Percentiles rank a stretch among this genome's conserved stretches.
Conservation (phyloP, 106 monocot genomes). For the Dendrobium catenatum region DNA sequence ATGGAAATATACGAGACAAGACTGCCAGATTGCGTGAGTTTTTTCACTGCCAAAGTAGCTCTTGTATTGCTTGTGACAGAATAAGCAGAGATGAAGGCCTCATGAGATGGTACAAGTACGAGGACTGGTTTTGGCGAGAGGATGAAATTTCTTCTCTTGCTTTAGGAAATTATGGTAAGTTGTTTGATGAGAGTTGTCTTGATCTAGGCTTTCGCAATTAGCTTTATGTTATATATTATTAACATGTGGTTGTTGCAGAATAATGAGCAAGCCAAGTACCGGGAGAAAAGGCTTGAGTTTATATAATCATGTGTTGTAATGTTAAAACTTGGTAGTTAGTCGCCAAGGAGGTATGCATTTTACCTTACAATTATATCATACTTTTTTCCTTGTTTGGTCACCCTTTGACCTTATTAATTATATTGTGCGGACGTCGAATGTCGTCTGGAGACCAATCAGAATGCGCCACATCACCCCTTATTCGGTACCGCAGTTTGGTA, state of each 20-base stretch:
- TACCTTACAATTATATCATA: too few species aligned
- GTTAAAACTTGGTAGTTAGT: background rate
- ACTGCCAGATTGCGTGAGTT: conserved; percentile 48
- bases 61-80: conserved; percentile 52
- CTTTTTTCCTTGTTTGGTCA: too few species aligned
- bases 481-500: too few species aligned
- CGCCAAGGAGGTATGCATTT: background rate
- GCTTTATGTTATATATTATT: background rate
- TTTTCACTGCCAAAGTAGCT: conserved; percentile 38
- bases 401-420: too few species aligned
- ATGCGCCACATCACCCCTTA: too few species aligned
- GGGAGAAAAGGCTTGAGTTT: background rate
- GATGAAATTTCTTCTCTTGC: conserved; percentile 72
- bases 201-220: conserved; percentile 24
- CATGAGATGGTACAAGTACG: conserved; percentile 92
- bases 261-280: background rate
- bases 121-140: conserved; percentile 70
- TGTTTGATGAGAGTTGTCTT: conserved; percentile 57
- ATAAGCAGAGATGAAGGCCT: conserved; percentile 65
- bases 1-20: conserved; percentile 30
- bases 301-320: too few species aligned
- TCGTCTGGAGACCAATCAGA: too few species aligned
- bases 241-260: background rate
- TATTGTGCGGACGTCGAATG: too few species aligned
- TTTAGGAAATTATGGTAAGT: conserved; percentile 49